Percentiles rank a stretch among this genome's conserved stretches.
These are phyloP conservation scores for Puccinia hordei DNA, from an alignment of 1,284 basidiomycete genomes.

Conservation along the genomic window DNA sequence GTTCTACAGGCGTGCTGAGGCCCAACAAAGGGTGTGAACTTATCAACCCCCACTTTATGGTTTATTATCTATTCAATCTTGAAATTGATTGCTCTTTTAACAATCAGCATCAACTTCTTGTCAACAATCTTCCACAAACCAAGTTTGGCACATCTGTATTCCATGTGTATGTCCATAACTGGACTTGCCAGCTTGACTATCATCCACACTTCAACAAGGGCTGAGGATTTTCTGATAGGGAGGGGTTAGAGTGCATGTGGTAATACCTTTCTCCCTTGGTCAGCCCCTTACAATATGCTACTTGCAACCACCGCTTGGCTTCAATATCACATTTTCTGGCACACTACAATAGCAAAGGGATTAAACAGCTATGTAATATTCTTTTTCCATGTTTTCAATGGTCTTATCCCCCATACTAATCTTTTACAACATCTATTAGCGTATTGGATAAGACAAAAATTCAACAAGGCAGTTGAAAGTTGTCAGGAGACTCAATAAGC, in stretches of 20 bases:
- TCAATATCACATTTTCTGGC: background rate
- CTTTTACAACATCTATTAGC: background rate
- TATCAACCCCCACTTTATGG: too few species aligned
- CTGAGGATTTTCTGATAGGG: background rate
- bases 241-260: background rate
- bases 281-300: background rate
- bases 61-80: too few species aligned
- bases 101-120: too few species aligned
- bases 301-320: background rate
- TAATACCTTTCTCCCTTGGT: background rate
- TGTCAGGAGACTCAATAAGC: background rate
- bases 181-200: background rate
- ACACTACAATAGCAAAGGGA: background rate
- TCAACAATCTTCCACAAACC: too few species aligned
- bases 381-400: too few species aligned
- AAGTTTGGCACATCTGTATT: background rate
- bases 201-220: constrained; percentile 1
- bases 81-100: too few species aligned
- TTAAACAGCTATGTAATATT: background rate
- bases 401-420: too few species aligned
- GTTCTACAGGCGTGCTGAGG: too few species aligned
- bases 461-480: background rate
- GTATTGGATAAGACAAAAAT: background rate
- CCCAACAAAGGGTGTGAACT: too few species aligned
- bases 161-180: background rate